These are phyloP conservation scores for Stropharia rugosoannulata DNA, from an alignment of 768 basidiomycete genomes.

Conservation along the genomic window DNA sequence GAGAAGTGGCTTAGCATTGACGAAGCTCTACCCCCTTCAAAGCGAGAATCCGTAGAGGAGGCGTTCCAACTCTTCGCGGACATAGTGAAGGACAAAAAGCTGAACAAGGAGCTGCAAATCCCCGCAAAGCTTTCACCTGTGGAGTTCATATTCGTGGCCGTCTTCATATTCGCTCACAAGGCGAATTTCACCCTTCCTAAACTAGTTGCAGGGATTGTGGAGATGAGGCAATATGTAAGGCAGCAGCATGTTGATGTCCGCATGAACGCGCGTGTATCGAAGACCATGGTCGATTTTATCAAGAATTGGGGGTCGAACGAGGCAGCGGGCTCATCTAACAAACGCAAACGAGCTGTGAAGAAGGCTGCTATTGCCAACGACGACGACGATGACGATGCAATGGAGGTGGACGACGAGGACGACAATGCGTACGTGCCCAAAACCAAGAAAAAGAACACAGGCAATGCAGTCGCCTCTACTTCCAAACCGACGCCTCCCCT, in stretches of 20 bases:
- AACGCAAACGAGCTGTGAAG: conserved; percentile 8
- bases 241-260: conserved; percentile 60
- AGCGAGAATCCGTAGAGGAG: conserved; percentile 32
- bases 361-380: conserved; percentile 19
- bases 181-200: conserved; percentile 32
- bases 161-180: conserved; percentile 55
- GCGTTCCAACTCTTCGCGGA: conserved; percentile 47
- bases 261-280: conserved; percentile 57
- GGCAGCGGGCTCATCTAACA: conserved; percentile 2
- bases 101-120: conserved; percentile 37
- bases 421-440: conserved; percentile 4
- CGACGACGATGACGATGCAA: conserved; percentile 9
- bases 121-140: conserved; percentile 59
- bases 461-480: conserved; percentile 7
- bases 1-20: conserved; percentile 51
- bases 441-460: conserved; percentile 6
- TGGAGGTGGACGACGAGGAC: conserved; percentile 11
- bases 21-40: conserved; percentile 24
- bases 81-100: conserved; percentile 38
- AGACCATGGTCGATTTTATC: conserved; percentile 55
- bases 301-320: conserved; percentile 21
- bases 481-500: not conserved
- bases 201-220: conserved; percentile 42
- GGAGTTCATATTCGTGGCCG: conserved; percentile 59
- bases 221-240: conserved; percentile 59